phyloP scores from a whole-genome alignment of 1,284 basidiomycete genomes.

The Apiotrichum siamense region DNA sequence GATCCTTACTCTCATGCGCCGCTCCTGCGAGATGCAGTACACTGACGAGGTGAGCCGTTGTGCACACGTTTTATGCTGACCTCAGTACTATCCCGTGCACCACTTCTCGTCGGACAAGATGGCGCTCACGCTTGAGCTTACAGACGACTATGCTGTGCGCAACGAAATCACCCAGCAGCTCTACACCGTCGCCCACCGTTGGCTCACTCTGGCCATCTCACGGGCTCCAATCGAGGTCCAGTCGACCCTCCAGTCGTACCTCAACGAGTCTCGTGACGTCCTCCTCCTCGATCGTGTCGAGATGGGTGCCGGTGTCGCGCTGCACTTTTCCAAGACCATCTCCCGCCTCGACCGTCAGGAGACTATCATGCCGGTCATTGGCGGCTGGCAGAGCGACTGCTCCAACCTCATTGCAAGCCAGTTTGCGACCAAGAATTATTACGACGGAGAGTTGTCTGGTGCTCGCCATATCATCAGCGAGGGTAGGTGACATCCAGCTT shows the following conservation, averaged over 20 bases:
- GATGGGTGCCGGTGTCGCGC: slow-evolving; percentile 80
- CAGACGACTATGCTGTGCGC: slow-evolving; percentile 79
- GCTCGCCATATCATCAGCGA: slow-evolving; percentile 57
- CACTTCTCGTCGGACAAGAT: slow-evolving; percentile 73
- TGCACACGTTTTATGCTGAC: background rate
- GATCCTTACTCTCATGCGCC: slow-evolving; percentile 79
- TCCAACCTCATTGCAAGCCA: slow-evolving; percentile 72
- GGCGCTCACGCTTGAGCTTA: slow-evolving; percentile 69
- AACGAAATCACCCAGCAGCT: slow-evolving; percentile 76
- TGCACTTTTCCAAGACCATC: slow-evolving; percentile 73
- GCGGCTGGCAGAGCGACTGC: slow-evolving; percentile 56
- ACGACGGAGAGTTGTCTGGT: slow-evolving; percentile 76
- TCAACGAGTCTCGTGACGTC: slow-evolving; percentile 63
- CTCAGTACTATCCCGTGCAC: slow-evolving; percentile 79
- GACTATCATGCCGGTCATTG: slow-evolving; percentile 46
- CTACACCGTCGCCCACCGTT: slow-evolving; percentile 65
- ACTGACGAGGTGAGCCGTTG: slow-evolving; percentile 78
- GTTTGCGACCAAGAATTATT: slow-evolving; percentile 77
- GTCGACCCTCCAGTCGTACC: slow-evolving; percentile 82
- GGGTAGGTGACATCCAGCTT: slow-evolving; percentile 20
- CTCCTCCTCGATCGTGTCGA: slow-evolving; percentile 68
- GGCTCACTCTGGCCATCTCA: slow-evolving; percentile 78
- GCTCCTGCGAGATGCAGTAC: slow-evolving; percentile 85
- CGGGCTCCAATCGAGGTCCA: slow-evolving; percentile 89
- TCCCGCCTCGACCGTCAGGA: slow-evolving; percentile 72